Evolutionary conservation across 2,329 filamentous ascomycete species (phyloP), one percentile per base, ranked within the genome.

Genomic region (Apiospora aurea): DNA sequence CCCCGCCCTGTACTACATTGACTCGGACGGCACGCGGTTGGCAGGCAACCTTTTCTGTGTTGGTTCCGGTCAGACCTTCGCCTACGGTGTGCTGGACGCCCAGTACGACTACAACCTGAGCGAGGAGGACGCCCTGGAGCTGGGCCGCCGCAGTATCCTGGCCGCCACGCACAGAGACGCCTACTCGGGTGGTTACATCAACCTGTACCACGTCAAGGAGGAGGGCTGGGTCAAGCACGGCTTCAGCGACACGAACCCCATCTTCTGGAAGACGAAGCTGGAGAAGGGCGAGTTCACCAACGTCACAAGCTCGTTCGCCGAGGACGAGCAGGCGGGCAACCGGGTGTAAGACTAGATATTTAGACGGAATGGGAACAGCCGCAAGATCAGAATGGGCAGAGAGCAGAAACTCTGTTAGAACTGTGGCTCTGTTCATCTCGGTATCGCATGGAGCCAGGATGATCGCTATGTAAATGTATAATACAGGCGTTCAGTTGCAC

Each of bases 191-290:
- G 96, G 96, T 77, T 98, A 91, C 86, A 98, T 99, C 89, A 99
- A 99, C 87, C 82, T 98, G 81, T 99, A 99, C 85, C 96, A 99
- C 81, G 95, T 99, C 82, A 98, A 98, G 91, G 96, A 99, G 87
- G 93, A 95, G 75, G 96, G 96, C 78, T 99, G 96, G 96, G 95
- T 97, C 80, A 97, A 97, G 90, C 96, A 98, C 81, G 96, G 96
- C 74, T 99, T 99, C 89, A 95, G 88, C 81, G 96, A 99, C 84
- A 98, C 96, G 78, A 98, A 98, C 87, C 96, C 96, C 64, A 97
- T 98, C 81, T 99, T 99, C 92, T 99, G 96, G 96, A 93, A 97
- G 88, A 98, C 95, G 69, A 99, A 99, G 91, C 85, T 99, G 80
- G 93, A 97, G 83, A 97, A 97, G 90, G 95, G 95, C 83, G 96